Conservation (phyloP, 1,284 basidiomycete species). For the Malassezia furfur region DNA sequence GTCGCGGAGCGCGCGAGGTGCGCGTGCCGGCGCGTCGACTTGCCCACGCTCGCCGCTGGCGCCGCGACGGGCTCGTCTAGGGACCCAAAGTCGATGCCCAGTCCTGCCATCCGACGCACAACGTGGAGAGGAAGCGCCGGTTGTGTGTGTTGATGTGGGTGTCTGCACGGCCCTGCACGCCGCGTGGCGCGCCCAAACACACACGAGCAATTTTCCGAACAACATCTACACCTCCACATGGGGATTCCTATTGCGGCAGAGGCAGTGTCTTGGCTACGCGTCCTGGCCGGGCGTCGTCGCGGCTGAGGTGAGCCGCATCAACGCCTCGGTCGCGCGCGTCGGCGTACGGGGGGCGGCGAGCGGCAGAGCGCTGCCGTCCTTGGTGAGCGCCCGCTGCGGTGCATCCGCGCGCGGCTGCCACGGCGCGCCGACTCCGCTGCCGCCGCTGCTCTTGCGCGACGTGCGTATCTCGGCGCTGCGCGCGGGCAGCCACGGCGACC, state of each 20-base stretch:
- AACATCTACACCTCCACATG: conserved; percentile 2
- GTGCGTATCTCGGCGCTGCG: background rate
- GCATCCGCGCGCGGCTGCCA: background rate
- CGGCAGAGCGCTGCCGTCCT: background rate
- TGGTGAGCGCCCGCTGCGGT: background rate
- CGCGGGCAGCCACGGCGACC: background rate
- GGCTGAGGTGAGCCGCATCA: background rate
- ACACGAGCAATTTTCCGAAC: background rate
- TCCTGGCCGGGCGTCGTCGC: background rate
- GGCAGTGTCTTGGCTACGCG: background rate
- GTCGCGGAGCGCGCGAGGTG: background rate
- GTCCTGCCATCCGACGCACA: conserved; percentile 26
- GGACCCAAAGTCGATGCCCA: conserved; percentile 40
- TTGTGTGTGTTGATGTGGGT: conserved; percentile 2
- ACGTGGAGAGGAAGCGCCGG: background rate
- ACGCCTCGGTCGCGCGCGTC: background rate
- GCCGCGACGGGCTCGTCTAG: conserved; percentile 18
- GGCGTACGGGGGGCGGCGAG: background rate
- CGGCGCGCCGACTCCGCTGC: background rate
- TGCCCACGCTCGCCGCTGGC: conserved; percentile 12
- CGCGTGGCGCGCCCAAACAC: background rate
- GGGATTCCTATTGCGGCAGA: background rate
- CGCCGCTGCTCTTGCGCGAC: background rate
- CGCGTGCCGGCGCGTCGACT: conserved; percentile 8
- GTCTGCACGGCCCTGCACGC: background rate